A percentile compares a stretch with the other conserved stretches of the same genome.
phyloP scores from a whole-genome alignment of 352 stramenopile genomes.

The Pythium apleroticum region DNA sequence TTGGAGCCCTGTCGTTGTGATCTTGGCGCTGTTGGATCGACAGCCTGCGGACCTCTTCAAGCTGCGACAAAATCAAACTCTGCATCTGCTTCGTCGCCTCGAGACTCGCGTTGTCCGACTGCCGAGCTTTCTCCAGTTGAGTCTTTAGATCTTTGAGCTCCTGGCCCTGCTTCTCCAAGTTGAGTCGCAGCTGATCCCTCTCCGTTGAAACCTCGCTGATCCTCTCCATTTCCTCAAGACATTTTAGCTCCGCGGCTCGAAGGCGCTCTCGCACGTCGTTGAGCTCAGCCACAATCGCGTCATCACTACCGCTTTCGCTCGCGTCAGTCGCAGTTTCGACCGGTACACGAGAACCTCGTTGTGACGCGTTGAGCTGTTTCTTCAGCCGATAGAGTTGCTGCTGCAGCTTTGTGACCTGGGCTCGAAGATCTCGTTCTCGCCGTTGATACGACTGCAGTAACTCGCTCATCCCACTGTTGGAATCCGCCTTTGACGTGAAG shows the following conservation, averaged over 20 bases:
- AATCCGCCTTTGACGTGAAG: constrained; percentile 6
- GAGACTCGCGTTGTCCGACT: constrained; percentile 6
- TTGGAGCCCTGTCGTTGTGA: constrained; percentile 1
- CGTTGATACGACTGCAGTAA: constrained; percentile 44
- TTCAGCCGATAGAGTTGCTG: constrained; percentile 22
- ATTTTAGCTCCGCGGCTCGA: constrained; percentile 13
- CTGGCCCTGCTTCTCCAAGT: background rate
- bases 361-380: constrained; percentile 32
- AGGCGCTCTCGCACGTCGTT: constrained; percentile 14
- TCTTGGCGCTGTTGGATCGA: constrained; percentile 2
- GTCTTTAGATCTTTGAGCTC: constrained; percentile 9
- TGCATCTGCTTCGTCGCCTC: constrained; percentile 24
- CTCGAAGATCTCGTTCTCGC: constrained; percentile 39
- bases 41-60: constrained; percentile 19
- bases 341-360: background rate
- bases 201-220: background rate
- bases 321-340: background rate
- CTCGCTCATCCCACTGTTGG: constrained; percentile 25
- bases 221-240: background rate
- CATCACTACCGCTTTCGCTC: background rate
- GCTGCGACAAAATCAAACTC: constrained; percentile 18
- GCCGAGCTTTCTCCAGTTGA: background rate
- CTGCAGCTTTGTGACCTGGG: constrained; percentile 29
- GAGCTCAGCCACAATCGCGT: background rate
- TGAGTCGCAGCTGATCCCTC: background rate